phyloP scores from a whole-genome alignment of 139 green algal genomes.

The Chlamydomonas sp. region DNA sequence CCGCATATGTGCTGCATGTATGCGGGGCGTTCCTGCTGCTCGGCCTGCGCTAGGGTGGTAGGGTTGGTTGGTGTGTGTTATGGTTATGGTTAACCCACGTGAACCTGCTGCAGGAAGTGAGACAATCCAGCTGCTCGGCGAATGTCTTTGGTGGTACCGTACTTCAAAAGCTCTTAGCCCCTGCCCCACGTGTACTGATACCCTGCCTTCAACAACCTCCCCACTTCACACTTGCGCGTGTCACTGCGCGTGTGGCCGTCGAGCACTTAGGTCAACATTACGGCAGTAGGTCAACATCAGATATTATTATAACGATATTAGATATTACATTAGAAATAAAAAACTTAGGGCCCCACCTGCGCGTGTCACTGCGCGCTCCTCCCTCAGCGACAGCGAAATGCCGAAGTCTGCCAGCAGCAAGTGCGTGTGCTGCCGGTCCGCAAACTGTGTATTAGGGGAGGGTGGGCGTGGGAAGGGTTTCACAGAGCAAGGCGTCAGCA shows the following conservation, averaged over 20 bases:
- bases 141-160: no score
- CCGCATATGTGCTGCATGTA: no score
- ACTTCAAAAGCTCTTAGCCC: no score
- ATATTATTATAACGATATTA: no score
- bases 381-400: slow-evolving; percentile 51
- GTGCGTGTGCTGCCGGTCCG: slow-evolving; percentile 34
- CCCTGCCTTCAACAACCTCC: no score
- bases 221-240: no score
- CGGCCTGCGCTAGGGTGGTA: slow-evolving; percentile 57
- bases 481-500: not conserved
- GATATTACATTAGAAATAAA: not conserved
- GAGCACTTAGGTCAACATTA: no score
- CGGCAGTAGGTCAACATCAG: no score
- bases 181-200: no score
- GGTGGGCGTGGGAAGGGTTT: not conserved
- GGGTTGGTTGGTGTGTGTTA: not conserved
- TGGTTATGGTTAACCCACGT: not conserved
- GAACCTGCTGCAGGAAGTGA: no score
- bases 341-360: slow-evolving; percentile 45
- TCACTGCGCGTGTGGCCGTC: no score
- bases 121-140: no score
- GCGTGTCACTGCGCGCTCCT: slow-evolving; percentile 61
- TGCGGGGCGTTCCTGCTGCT: slow-evolving; percentile 30
- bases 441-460: not conserved
- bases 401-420: slow-evolving; percentile 64